A percentile compares a stretch with the other conserved stretches of the same genome.
Evolutionary conservation across 139 green algal species (phyloP).

Genomic region (Tetratostichococcus sp.): DNA sequence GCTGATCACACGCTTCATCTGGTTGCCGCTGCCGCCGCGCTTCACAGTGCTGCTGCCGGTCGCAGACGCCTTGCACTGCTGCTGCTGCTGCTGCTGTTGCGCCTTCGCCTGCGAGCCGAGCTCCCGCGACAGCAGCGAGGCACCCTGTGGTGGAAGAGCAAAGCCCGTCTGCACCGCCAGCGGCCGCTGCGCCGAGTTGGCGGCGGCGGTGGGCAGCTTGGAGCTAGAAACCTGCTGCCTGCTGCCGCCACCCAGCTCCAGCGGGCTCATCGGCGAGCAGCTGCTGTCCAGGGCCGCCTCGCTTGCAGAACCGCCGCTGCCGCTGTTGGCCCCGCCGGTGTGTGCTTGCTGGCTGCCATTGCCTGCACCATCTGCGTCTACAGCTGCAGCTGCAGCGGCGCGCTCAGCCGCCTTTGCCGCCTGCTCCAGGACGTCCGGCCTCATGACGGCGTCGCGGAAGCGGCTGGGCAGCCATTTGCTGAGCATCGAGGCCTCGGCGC

Average conservation of each 20-base stretch:
- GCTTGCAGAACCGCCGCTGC: background rate
- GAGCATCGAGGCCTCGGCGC: constrained; percentile 49
- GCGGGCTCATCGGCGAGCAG: background rate
- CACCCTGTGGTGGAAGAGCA: background rate
- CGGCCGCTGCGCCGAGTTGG: background rate
- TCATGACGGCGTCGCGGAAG: constrained; percentile 6
- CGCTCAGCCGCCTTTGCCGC: too few species aligned
- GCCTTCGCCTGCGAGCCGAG: background rate
- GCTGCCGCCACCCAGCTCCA: background rate
- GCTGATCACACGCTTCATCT: background rate
- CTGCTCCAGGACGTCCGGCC: too few species aligned
- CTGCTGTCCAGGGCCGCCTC: too few species aligned
- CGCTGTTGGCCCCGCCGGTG: background rate
- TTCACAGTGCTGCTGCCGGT: too few species aligned
- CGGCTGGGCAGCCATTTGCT: constrained; percentile 51
- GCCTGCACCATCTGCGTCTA: too few species aligned
- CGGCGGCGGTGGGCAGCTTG: background rate
- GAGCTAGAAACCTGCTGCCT: too few species aligned
- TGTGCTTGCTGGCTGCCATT: background rate
- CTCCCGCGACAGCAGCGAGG: background rate
- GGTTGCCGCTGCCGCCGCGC: too few species aligned
- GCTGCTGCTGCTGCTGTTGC: too few species aligned
- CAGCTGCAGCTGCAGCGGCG: too few species aligned
- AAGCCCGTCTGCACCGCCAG: background rate
- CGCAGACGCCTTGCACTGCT: too few species aligned